phyloP scores from a whole-genome alignment of 148 eudicot species.

The Cornus kousa region DNA sequence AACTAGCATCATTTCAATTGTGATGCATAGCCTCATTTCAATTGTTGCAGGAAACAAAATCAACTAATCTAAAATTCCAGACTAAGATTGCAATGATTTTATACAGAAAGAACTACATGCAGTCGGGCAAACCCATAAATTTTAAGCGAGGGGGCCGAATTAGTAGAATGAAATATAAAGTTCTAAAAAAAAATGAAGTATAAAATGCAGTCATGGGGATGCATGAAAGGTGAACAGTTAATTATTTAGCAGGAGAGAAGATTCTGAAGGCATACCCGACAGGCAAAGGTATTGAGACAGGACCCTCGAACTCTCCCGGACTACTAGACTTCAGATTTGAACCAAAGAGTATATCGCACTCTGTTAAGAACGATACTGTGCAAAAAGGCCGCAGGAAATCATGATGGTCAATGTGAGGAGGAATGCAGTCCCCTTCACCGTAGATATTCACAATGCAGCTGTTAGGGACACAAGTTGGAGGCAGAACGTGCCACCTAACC shows the following conservation, averaged over 20 bases:
- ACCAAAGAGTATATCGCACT: constrained; percentile 60
- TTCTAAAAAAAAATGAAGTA: no score
- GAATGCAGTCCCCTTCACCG: constrained; percentile 63
- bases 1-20: no score
- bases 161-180: no score
- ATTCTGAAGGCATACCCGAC: constrained; percentile 37
- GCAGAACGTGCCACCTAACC: constrained; percentile 65
- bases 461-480: constrained; percentile 56
- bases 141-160: no score
- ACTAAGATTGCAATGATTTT: no score
- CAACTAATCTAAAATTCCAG: no score
- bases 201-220: background rate
- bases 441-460: constrained; percentile 74
- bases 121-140: no score
- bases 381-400: constrained; percentile 67
- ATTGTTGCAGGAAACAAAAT: no score
- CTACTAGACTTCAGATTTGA: constrained; percentile 40
- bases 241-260: background rate
- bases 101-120: no score
- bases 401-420: constrained; percentile 69
- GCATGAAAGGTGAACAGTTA: background rate
- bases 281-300: constrained; percentile 56
- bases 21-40: no score
- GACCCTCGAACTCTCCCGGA: constrained; percentile 56
- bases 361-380: constrained; percentile 54